phyloP scores from a whole-genome alignment of 2,329 filamentous ascomycete species.

The Fusarium veterinarium region DNA sequence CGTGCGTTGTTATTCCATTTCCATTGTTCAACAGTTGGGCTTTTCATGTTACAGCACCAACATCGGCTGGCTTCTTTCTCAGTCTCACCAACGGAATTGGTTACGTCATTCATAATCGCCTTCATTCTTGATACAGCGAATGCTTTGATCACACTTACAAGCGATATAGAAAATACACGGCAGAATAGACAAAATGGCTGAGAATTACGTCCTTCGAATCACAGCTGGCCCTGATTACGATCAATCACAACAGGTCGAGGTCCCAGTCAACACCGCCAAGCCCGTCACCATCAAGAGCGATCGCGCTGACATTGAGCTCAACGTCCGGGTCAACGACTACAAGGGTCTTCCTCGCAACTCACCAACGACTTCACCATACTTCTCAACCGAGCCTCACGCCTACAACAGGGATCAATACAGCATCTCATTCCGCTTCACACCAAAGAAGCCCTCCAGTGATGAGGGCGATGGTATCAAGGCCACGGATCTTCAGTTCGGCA shows the following conservation, averaged over 20 bases:
- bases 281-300: conserved; percentile 72
- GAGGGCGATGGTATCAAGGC: conserved; percentile 67
- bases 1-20: not conserved
- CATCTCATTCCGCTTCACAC: conserved; percentile 81
- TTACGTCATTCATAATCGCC: conserved; percentile 28
- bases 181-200: conserved; percentile 59
- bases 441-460: conserved; percentile 60
- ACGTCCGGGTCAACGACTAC: conserved; percentile 77
- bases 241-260: conserved; percentile 73
- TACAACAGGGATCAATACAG: conserved; percentile 82
- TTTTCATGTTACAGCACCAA: not conserved
- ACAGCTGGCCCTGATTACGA: conserved; percentile 86
- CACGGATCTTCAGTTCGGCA: conserved; percentile 86
- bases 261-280: conserved; percentile 78
- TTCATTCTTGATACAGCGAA: conserved; percentile 1
- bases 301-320: conserved; percentile 74
- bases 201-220: conserved; percentile 83
- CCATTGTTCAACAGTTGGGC: not conserved
- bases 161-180: not conserved
- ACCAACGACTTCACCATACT: conserved; percentile 80
- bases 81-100: not conserved
- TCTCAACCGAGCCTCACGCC: conserved; percentile 74
- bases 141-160: not conserved
- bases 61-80: not conserved
- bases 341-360: conserved; percentile 77